These are phyloP conservation scores for Aspergillus sp. DNA, from an alignment of 2,329 filamentous ascomycete species.

Conservation along the genomic window DNA sequence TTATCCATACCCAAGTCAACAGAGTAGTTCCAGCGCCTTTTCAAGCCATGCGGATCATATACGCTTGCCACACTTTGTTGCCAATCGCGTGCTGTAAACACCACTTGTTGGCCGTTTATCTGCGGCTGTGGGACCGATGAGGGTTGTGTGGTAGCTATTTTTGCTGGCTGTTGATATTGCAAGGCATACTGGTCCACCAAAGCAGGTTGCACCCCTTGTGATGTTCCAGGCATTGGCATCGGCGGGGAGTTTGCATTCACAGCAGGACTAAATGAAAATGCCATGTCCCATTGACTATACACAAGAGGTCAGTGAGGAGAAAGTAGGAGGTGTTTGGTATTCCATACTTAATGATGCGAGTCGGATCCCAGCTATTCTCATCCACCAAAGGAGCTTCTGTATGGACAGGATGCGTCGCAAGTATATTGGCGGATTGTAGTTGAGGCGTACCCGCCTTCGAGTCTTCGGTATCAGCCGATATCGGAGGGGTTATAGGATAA, in stretches of 20 bases:
- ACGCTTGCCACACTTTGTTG: constrained; percentile 51
- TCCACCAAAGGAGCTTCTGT: constrained; percentile 59
- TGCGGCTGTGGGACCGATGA: constrained; percentile 35
- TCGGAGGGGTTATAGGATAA: constrained; percentile 77
- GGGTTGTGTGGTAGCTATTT: constrained; percentile 29
- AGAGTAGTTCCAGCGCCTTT: constrained; percentile 45
- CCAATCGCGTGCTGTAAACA: constrained; percentile 49
- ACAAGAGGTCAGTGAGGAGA: not conserved
- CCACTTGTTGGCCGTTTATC: constrained; percentile 32
- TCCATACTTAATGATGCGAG: constrained; percentile 83
- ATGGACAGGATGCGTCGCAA: constrained; percentile 40
- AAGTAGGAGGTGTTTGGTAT: not conserved
- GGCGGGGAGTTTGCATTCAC: constrained; percentile 42
- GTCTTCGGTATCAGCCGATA: constrained; percentile 70
- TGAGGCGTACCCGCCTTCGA: constrained; percentile 74
- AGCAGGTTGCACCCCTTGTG: constrained; percentile 27
- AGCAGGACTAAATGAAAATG: constrained; percentile 72
- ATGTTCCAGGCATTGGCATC: constrained; percentile 35
- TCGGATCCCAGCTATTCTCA: constrained; percentile 78
- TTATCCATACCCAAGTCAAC: constrained; percentile 32
- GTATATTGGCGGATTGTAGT: constrained; percentile 59
- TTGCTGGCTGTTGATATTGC: constrained; percentile 33
- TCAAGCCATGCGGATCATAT: constrained; percentile 46
- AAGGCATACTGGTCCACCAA: constrained; percentile 34
- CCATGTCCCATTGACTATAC: constrained; percentile 86